Conservation (phyloP, 345 rosid species). For the Gossypium rotundifolium region DNA sequence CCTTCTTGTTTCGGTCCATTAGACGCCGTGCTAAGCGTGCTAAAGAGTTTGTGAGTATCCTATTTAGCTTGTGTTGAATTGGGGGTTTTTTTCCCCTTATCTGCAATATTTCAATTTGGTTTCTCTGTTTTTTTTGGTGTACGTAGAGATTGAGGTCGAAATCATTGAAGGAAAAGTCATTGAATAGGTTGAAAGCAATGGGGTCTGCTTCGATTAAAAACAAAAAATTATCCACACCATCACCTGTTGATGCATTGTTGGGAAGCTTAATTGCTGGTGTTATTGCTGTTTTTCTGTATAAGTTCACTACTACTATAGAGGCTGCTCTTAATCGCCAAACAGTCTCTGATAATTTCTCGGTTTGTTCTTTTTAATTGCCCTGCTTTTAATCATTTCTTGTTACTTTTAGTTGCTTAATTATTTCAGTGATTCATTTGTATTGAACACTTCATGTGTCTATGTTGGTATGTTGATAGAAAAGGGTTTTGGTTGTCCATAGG, state of each 20-base stretch:
- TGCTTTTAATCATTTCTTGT: conserved; percentile 8
- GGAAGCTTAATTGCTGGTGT: conserved; percentile 76
- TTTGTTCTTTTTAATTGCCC: not conserved
- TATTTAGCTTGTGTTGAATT: not conserved
- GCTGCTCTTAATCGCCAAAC: conserved; percentile 71
- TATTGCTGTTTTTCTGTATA: conserved; percentile 81
- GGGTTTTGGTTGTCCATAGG: not conserved
- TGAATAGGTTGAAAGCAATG: conserved; percentile 60
- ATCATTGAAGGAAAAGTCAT: conserved; percentile 70
- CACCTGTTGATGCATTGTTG: conserved; percentile 69
- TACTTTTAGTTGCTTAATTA: not conserved
- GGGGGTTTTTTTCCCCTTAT: not conserved
- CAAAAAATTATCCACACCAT: conserved; percentile 40
- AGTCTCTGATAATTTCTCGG: conserved; percentile 22
- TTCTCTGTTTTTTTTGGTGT: conserved; percentile 1
- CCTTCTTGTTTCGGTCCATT: conserved; percentile 78
- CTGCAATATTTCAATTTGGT: not conserved
- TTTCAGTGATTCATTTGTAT: not conserved
- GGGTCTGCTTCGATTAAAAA: conserved; percentile 48
- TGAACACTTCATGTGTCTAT: not conserved
- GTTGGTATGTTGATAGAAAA: not conserved
- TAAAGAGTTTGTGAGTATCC: conserved; percentile 52
- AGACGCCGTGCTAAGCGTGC: conserved; percentile 81
- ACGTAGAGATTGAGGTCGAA: conserved; percentile 71
- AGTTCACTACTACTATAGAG: conserved; percentile 74